phyloP scores from a whole-genome alignment of 2,329 filamentous ascomycete species.

The Cordyceps farinosa region DNA sequence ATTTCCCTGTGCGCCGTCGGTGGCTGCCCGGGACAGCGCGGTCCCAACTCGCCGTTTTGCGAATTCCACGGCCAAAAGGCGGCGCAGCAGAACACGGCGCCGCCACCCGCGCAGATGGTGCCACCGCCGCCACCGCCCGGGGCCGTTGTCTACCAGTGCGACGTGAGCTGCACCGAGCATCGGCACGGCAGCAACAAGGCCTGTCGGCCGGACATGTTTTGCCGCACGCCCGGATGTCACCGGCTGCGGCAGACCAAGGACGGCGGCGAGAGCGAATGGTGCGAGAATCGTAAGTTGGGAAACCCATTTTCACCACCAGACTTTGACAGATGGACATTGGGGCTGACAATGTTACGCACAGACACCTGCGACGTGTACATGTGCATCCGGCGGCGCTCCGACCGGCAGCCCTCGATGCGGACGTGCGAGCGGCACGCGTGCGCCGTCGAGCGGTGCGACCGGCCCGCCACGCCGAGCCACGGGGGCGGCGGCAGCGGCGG shows the following conservation, averaged over 20 bases:
- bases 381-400: slow-evolving; percentile 3
- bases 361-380: slow-evolving; percentile 9
- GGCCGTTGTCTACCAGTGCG: not conserved
- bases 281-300: not conserved
- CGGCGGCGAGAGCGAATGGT: slow-evolving; percentile 14
- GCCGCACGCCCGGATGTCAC: not conserved
- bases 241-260: not conserved
- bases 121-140: not conserved
- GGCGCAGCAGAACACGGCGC: no score
- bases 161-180: slow-evolving; percentile 5
- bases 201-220: not conserved
- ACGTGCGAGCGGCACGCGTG: slow-evolving; percentile 14
- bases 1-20: not conserved
- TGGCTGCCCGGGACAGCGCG: slow-evolving; percentile 1
- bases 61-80: not conserved
- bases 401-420: slow-evolving; percentile 2
- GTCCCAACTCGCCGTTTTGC: not conserved
- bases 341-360: not conserved
- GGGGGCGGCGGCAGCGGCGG: no score
- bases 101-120: no score
- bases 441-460: slow-evolving; percentile 8
- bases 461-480: not conserved
- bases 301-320: not conserved
- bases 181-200: slow-evolving; percentile 16
- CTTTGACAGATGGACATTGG: not conserved